Conservation (phyloP, 257 asterid species). For the Cynanchum wilfordii region DNA sequence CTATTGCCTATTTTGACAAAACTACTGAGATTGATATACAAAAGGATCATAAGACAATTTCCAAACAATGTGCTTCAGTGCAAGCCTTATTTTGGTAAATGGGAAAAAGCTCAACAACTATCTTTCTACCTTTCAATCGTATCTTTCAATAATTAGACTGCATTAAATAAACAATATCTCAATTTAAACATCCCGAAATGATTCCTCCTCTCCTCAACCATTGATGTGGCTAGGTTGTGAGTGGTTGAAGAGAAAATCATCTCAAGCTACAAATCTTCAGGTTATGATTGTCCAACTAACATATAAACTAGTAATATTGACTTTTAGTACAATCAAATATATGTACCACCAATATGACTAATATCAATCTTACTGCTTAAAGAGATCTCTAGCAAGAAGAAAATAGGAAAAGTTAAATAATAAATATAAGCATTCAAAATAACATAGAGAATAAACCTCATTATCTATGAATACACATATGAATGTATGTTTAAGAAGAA, state of each 20-base stretch:
- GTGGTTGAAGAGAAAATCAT: not conserved
- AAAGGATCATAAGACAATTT: not conserved
- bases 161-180: not conserved
- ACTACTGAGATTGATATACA: not conserved
- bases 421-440: not conserved
- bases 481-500: not conserved
- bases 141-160: not conserved
- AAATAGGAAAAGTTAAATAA: not conserved
- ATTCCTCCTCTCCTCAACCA: not conserved
- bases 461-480: not conserved
- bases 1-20: slow-evolving; percentile 15
- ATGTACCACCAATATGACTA: not conserved
- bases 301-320: not conserved
- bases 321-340: not conserved
- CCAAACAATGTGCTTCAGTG: not conserved
- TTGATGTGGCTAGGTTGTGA: not conserved
- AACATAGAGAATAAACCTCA: not conserved
- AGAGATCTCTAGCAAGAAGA: not conserved
- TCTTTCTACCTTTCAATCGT: not conserved
- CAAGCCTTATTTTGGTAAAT: not conserved
- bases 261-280: not conserved
- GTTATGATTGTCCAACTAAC: not conserved
- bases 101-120: not conserved
- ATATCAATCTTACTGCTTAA: not conserved
- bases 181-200: not conserved